Base-by-base conservation (phyloP, 192 early-diverging fungal genomes). In the Backusella australiensis region DNA sequence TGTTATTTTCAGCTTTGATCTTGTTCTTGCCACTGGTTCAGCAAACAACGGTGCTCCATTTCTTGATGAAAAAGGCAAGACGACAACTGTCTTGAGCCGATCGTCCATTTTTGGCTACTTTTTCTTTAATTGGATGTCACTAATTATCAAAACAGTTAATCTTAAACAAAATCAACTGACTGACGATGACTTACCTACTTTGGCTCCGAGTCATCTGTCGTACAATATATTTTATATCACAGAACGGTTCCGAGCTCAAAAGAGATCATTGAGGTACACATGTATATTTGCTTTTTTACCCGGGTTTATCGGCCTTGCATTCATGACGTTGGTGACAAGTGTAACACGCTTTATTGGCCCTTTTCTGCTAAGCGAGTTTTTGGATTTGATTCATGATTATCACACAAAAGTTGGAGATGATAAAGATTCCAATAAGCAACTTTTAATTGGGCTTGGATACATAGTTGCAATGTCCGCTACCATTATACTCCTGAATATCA, bases 381-480 rank as follows among this genome's bases (percentile, higher is more conserved):
- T 79, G 52, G 26, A 77, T 85, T 70, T 76, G 59, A 21, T 72
- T 36, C 49, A 70, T 23, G 69, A 77, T 2, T 69, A 52, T 46
- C 39, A 36, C 7, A 14, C 21, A 23, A 19, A 69, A 23, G n/a
- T 11, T n/a, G 38, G 21, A 41, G 1, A 5, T 7, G 36, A 69
- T 11, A 17, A 23, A 49, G 46, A 49, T 1, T 49, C 19, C 14
- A n/a, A 39, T 41, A 6, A 42, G n/a, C 34, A 41, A 11, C 34
- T 35, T 69, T 41, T 69, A 41, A 36, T 41, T 39, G n/a, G 38
- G 4, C 3, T 86, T 11, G 56, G 95, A 11, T 77, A 95, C 46
- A 73, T 81, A 8, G 80, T 85, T 11, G 93, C 86, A 34, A 79
- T 85, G 35, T 79, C 77, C 19, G 87, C 87, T 23, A 79, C 83